Evolutionary conservation across 2,329 filamentous ascomycete genomes (phyloP), one percentile per base, ranked within the genome.

Genomic region (Arthrinium puccinioides): DNA sequence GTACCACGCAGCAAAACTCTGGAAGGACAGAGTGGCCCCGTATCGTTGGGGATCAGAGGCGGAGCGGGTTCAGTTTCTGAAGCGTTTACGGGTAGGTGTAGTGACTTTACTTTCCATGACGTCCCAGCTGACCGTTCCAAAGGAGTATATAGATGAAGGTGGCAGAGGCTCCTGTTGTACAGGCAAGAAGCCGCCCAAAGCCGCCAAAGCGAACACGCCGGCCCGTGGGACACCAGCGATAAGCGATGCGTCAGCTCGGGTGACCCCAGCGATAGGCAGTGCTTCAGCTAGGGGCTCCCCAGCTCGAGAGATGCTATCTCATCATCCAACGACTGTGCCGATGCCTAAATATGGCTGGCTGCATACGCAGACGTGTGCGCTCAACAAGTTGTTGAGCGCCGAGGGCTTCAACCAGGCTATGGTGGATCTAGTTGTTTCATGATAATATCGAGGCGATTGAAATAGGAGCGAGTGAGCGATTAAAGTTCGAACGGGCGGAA

Each of bases 1-100:
- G 35, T 30, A 25, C 6, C 35, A 37, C 14, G 35, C 35, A 8
- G 35, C 35, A n/a, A 36, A 28, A 7, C 24, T 36, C n/a, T 36
- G 33, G 33, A 36, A 36, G 33, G 33, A 26, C 4, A 28, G 33
- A 20, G 28, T 36, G 24, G 11, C 24, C 15, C 33, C 33, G 11
- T 36, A 36, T 21, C n/a, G 25, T 10, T 36, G 33, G 33, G 33
- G 24, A 15, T 20, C 16, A 4, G 33, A 28, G 7, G 33, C 26
- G 4, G 33, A 36, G 10, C 23, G 33, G 26, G 24, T 19, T 9
- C 24, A 20, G 8, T 36, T 36, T 13, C 33, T 36, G 13, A 2
- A 8, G 9, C 15, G 15, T 15, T 18, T 36, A 28, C 18, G 33
- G 16, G 33, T 36, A 14, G 28, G 33, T 28, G 16, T 32, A 13